phyloP scores from a whole-genome alignment of 495 filamentous ascomycete genomes.

The Podospora didyma region DNA sequence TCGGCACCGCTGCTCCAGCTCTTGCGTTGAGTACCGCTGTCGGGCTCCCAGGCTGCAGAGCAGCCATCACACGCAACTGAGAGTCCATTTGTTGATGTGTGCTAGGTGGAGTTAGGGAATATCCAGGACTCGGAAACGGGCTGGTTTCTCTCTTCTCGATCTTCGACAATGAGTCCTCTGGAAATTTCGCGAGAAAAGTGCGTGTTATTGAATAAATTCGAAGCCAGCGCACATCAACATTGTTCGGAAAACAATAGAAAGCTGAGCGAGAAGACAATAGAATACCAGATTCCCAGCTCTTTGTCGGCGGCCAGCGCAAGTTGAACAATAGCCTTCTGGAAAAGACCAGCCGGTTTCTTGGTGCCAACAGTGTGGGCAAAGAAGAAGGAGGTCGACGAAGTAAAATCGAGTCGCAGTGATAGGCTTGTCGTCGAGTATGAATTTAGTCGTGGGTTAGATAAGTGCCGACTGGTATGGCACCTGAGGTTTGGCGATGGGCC shows the following conservation, averaged over 20 bases:
- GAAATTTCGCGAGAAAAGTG: neutral
- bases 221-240: too few relatives aligned
- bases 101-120: neutral
- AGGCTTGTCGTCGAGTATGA: too few relatives aligned
- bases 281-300: too few relatives aligned
- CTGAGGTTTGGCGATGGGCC: neutral
- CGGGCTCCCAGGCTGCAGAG: constrained; percentile 6
- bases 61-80: constrained; percentile 20
- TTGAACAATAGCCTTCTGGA: too few relatives aligned
- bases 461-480: neutral
- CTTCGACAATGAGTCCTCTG: neutral
- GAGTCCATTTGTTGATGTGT: constrained; percentile 15
- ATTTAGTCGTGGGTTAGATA: neutral
- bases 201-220: neutral
- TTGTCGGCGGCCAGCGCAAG: too few relatives aligned
- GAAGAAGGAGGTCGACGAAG: neutral
- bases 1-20: constrained; percentile 7
- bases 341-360: too few relatives aligned
- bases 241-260: too few relatives aligned
- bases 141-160: neutral
- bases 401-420: neutral
- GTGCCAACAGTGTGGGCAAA: too few relatives aligned
- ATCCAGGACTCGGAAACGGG: neutral
- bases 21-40: constrained; percentile 12
- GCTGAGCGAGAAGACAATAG: too few relatives aligned